Evolutionary conservation across 2,329 filamentous ascomycete species (phyloP), one percentile per base, ranked within the genome.

Genomic region (Phialocephala sp.): DNA sequence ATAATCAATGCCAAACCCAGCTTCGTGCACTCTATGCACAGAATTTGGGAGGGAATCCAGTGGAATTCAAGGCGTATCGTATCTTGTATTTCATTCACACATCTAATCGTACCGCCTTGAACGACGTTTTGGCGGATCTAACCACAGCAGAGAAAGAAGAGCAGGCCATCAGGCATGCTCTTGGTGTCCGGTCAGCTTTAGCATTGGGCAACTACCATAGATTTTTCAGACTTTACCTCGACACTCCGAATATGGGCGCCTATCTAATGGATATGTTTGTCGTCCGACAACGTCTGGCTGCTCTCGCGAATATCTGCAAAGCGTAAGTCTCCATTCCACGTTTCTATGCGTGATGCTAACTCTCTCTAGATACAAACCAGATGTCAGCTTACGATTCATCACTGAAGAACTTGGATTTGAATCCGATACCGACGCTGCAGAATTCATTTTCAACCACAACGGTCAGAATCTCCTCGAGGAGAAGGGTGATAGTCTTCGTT

Each of bases 221-320:
- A 78, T 98, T 99, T 80, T 98, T 99, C 86, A 91, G 92, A 81
- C 87, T 99, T 54, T 99, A 97, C 79, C 88, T 96, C 72, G 90
- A 94, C 77, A 94, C 94, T 27, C 94, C 93, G 59, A 96, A 97
- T 76, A 97, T 99, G 94, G 94, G 95, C 68, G 93, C 91, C 73
- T 98, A 98, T 80, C 87, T 99, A 60, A 97, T 99, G 92, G 95
- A 99, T 82, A 97, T 97, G 92, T 98, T 99, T 83, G 91, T 98
- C 78, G 89, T 89, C 75, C 90, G 95, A 76, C 94, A 99, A 83
- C 92, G 95, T 74, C 87, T 99, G 71, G 89, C 91, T 76, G 95
- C 95, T 71, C 82, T 99, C 76, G 90, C 93, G 78, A 92, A 90
- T 78, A 95, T 99, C 73, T 97, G 93, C 87, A 96, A 87, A 92